Evolutionary conservation across 2,329 filamentous ascomycete species (phyloP).

Genomic region (Trichoderma sp.): DNA sequence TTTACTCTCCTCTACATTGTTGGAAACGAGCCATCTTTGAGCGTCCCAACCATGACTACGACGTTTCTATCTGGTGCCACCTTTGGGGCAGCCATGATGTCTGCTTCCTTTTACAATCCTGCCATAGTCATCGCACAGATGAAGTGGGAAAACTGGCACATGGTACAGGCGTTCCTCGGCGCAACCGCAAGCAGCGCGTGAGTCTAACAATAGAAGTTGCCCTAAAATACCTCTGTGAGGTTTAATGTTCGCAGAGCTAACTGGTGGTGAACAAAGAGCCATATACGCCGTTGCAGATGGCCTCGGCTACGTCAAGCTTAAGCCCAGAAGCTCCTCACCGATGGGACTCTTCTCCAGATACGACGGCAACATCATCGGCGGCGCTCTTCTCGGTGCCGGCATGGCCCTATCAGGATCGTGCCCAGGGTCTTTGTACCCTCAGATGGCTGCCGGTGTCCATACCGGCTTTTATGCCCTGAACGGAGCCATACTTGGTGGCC

Average conservation of each 20-base stretch:
- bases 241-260: not conserved
- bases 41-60: slow-evolving; percentile 26
- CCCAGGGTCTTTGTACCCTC: slow-evolving; percentile 61
- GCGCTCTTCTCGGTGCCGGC: slow-evolving; percentile 58
- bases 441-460: slow-evolving; percentile 52
- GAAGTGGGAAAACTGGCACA: slow-evolving; percentile 59
- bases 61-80: slow-evolving; percentile 49
- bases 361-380: slow-evolving; percentile 65
- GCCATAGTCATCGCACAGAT: slow-evolving; percentile 60
- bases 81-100: slow-evolving; percentile 60
- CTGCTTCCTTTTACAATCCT: slow-evolving; percentile 59
- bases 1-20: not conserved
- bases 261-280: slow-evolving; percentile 32
- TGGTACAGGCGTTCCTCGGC: slow-evolving; percentile 62
- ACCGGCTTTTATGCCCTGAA: slow-evolving; percentile 51
- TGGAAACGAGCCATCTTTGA: not conserved
- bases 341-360: slow-evolving; percentile 52
- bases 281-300: slow-evolving; percentile 46
- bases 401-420: slow-evolving; percentile 65
- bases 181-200: slow-evolving; percentile 62
- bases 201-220: slow-evolving; percentile 28
- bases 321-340: slow-evolving; percentile 49
- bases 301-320: slow-evolving; percentile 41
- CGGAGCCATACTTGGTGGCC: slow-evolving; percentile 55
- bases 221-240: not conserved